Conservation (phyloP, 1,139 yeast genomes). For the Saccharomyces hybrid region DNA sequence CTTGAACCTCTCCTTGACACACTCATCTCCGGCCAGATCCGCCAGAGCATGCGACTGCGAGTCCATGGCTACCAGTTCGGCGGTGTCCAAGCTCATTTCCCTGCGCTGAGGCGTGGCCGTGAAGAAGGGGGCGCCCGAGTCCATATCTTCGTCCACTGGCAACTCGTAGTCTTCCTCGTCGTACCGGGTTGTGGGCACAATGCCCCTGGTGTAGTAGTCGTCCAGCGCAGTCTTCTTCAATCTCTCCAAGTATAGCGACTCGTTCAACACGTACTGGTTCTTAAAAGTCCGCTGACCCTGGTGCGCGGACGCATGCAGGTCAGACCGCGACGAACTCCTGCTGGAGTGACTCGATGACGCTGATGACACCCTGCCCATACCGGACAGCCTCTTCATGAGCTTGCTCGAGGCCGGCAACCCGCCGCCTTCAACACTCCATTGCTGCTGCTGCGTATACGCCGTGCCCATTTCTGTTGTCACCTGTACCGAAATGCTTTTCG, state of each 20-base stretch:
- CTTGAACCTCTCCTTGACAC: conserved; percentile 67
- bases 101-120: neutral
- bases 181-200: neutral
- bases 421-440: neutral
- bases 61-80: neutral
- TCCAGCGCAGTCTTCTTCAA: neutral
- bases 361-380: neutral
- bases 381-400: neutral
- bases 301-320: neutral
- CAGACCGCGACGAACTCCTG: neutral
- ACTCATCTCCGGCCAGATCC: neutral
- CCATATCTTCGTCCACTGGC: neutral
- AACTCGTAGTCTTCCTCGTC: neutral
- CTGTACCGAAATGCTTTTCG: neutral
- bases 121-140: conserved; percentile 1
- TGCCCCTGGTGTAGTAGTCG: conserved; percentile 1
- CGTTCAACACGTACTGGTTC: neutral
- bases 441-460: neutral
- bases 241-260: neutral
- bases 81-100: neutral
- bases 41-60: neutral
- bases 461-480: neutral
- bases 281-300: neutral
- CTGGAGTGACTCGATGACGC: neutral
- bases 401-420: neutral